Conservation (phyloP, 768 basidiomycete genomes). For the Inosperma sp. region DNA sequence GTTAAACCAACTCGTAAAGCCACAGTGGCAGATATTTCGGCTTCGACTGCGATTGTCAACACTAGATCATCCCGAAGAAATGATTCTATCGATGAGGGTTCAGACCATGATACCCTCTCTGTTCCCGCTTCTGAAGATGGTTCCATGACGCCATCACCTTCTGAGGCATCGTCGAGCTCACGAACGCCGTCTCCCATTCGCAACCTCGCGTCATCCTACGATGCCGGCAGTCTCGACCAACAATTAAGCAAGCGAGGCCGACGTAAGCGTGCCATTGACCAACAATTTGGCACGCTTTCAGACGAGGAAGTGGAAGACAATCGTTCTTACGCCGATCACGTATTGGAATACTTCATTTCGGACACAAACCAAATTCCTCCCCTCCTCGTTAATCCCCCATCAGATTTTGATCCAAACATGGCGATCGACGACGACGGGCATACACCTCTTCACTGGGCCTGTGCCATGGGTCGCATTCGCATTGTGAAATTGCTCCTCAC, state of each 20-base stretch:
- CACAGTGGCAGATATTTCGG: slow-evolving; percentile 33
- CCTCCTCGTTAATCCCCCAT: slow-evolving; percentile 80
- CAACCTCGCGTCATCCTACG: slow-evolving; percentile 38
- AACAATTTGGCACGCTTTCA: slow-evolving; percentile 40
- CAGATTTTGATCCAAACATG: slow-evolving; percentile 93
- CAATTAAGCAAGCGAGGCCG: slow-evolving; percentile 38
- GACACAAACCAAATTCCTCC: slow-evolving; percentile 90
- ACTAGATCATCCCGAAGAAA: slow-evolving; percentile 63
- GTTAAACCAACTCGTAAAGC: slow-evolving; percentile 46
- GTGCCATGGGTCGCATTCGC: slow-evolving; percentile 96
- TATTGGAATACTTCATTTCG: slow-evolving; percentile 97
- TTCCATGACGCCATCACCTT: slow-evolving; percentile 86
- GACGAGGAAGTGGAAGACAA: slow-evolving; percentile 54
- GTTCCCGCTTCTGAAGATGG: slow-evolving; percentile 78
- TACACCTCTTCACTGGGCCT: slow-evolving; percentile 96
- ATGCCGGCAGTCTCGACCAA: slow-evolving; percentile 19
- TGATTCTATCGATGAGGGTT: slow-evolving; percentile 49
- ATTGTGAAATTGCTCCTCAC: slow-evolving; percentile 92
- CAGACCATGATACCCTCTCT: slow-evolving; percentile 62
- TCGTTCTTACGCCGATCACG: slow-evolving; percentile 87
- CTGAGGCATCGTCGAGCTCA: slow-evolving; percentile 82
- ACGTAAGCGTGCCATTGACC: slow-evolving; percentile 43
- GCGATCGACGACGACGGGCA: slow-evolving; percentile 98
- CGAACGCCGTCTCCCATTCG: slow-evolving; percentile 87
- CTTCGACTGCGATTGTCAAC: slow-evolving; percentile 36